Conservation (phyloP, 169 alveolate species). For the Plasmodium gonderi region DNA sequence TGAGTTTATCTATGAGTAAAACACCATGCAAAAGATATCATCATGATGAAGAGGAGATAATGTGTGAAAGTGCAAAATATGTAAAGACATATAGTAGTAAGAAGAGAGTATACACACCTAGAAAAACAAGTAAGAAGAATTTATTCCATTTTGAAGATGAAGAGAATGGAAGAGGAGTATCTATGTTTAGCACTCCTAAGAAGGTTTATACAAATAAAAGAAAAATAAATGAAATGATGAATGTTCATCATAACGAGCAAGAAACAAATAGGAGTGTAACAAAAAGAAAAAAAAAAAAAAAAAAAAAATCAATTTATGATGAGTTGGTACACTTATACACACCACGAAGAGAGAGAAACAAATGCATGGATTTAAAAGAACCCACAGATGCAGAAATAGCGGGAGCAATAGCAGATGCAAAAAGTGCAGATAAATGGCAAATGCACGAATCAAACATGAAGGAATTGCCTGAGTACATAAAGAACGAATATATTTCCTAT, state of each 20-base stretch:
- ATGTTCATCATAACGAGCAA: background rate
- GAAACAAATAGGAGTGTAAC: background rate
- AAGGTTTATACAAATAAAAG: constrained; percentile 17
- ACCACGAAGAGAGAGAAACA: constrained; percentile 22
- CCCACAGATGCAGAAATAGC: background rate
- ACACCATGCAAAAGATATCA: constrained; percentile 18
- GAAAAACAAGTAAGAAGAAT: background rate
- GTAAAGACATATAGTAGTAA: constrained; percentile 34
- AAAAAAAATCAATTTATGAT: constrained; percentile 28
- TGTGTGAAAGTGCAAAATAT: background rate
- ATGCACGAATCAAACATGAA: constrained; percentile 54
- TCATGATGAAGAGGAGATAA: background rate
- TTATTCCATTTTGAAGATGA: constrained; percentile 17
- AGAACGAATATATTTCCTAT: constrained; percentile 52
- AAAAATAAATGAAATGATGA: background rate
- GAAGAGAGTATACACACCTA: constrained; percentile 46
- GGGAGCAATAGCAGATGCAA: too few species aligned
- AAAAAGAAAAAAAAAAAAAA: constrained; percentile 1
- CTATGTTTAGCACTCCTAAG: constrained; percentile 34
- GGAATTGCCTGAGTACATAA: constrained; percentile 55
- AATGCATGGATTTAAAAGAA: background rate
- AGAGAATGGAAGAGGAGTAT: background rate
- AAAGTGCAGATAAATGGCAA: constrained; percentile 24
- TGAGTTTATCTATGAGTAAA: constrained; percentile 4
- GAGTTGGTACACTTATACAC: constrained; percentile 24